phyloP scores from a whole-genome alignment of 306 rosid genomes.

The Vigna radiata region DNA sequence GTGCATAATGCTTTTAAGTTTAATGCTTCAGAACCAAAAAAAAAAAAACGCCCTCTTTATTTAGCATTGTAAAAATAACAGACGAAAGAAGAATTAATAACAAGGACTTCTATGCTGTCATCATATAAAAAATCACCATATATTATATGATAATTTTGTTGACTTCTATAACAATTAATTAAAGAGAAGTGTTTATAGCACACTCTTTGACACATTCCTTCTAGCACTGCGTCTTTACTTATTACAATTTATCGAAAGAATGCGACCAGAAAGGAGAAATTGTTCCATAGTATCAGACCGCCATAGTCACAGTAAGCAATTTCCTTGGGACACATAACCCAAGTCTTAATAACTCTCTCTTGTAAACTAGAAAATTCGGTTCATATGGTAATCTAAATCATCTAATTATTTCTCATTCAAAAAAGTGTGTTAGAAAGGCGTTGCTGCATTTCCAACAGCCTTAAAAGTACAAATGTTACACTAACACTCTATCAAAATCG shows the following conservation, averaged over 20 bases:
- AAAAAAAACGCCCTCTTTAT: not conserved
- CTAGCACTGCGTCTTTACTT: not conserved
- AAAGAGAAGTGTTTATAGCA: not conserved
- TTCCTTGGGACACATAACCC: not conserved
- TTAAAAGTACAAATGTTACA: not conserved
- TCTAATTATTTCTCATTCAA: not conserved
- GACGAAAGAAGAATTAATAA: not conserved
- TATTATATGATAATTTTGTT: not conserved
- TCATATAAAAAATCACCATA: not conserved
- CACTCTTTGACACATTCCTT: not conserved
- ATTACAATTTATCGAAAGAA: not conserved
- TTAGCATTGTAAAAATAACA: too few relatives aligned
- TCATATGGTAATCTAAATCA: not conserved
- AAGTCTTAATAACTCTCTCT: not conserved
- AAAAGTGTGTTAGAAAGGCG: not conserved
- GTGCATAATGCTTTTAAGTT: not conserved
- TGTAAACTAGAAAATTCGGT: not conserved
- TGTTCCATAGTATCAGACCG: not conserved
- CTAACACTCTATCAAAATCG: not conserved
- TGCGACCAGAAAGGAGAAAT: not conserved
- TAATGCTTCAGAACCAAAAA: conserved; percentile 14
- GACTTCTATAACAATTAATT: not conserved
- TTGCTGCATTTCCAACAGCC: not conserved
- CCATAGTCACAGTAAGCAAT: not conserved
- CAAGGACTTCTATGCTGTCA: not conserved